Conservation (phyloP, 2,329 filamentous ascomycete species). For the Truncatella angustata region DNA sequence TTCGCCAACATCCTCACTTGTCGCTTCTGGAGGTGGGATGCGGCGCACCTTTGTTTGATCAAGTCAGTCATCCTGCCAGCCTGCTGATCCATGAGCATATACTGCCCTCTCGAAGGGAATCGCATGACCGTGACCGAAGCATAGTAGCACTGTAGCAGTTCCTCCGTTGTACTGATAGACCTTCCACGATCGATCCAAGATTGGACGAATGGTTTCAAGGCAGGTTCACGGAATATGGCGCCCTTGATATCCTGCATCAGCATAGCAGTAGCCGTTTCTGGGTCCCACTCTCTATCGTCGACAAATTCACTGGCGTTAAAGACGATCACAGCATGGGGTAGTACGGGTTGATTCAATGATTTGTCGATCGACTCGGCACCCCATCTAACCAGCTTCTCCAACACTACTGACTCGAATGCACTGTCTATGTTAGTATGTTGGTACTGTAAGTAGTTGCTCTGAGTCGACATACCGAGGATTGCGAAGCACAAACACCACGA, state of each 20-base stretch:
- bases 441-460: neutral
- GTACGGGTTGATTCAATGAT: slow-evolving; percentile 47
- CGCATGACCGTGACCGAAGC: slow-evolving; percentile 31
- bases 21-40: slow-evolving; percentile 1
- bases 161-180: slow-evolving; percentile 34
- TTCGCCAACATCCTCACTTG: slow-evolving; percentile 6
- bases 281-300: slow-evolving; percentile 26
- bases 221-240: slow-evolving; percentile 21
- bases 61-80: neutral
- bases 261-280: slow-evolving; percentile 29
- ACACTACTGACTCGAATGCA: slow-evolving; percentile 30
- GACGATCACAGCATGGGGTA: slow-evolving; percentile 49
- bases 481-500: slow-evolving; percentile 36
- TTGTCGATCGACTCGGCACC: slow-evolving; percentile 44
- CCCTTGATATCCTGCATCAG: slow-evolving; percentile 28
- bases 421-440: slow-evolving; percentile 19
- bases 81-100: slow-evolving; percentile 8
- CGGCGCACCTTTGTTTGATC: slow-evolving; percentile 3
- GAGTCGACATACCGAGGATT: slow-evolving; percentile 28
- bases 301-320: slow-evolving; percentile 38
- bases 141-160: slow-evolving; percentile 44
- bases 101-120: neutral
- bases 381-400: slow-evolving; percentile 43
- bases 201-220: slow-evolving; percentile 26
- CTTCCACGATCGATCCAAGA: slow-evolving; percentile 36